Evolutionary conservation across 306 rosid species (phyloP).

Genomic region (barrel medic (Medicago truncatula)): MtrunA17r5.0-ANR NC_053049.1:37616501-37617000

Average conservation of each 20-base stretch:
- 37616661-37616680: slow-evolving; percentile 1
- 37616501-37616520: no score
- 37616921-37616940: slow-evolving; percentile 63
- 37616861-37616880: no score
- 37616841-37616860: no score
- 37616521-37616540: no score
- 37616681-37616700: not conserved
- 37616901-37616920: slow-evolving; percentile 14
- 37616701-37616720: slow-evolving; percentile 29
- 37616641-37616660: slow-evolving; percentile 1
- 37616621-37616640: not conserved
- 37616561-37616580: no score
- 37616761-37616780: slow-evolving; percentile 10
- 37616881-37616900: slow-evolving; percentile 37
- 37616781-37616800: not conserved
- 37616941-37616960: slow-evolving; percentile 87
- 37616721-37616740: slow-evolving; percentile 16
- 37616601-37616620: not conserved
- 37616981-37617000: slow-evolving; percentile 95
- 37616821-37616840: not conserved
- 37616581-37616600: not conserved
- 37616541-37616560: no score
- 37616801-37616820: slow-evolving; percentile 10
- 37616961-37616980: slow-evolving; percentile 81
- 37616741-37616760: slow-evolving; percentile 12